Evolutionary conservation across 2,329 filamentous ascomycete genomes (phyloP), one percentile per base, ranked within the genome.

Genomic region (Microdochium bolleyi): DNA sequence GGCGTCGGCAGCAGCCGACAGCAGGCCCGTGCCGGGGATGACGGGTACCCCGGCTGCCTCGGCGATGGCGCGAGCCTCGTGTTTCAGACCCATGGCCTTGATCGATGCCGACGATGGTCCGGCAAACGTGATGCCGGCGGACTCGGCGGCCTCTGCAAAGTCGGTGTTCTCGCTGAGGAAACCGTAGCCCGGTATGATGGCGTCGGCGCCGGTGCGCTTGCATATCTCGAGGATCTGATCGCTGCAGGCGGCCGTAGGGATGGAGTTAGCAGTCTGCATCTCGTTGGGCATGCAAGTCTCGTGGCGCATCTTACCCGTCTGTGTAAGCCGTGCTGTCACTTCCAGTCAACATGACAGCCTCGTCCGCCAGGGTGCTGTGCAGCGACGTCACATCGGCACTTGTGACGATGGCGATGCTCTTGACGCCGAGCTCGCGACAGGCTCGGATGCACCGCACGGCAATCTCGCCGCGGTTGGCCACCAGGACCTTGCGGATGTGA

Each of bases 61-160:
- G 1, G 68, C 68, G 13, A 71, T 64, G 5, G 62, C 61, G 9
- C 71, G 63, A 14, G 71, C 70, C 0, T 60, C 56, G 50, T 71
- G 69, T 46, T 73, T 74, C 21, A 70, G 49, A 0, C 71, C 71
- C 4, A 74, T 57, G 13, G 21, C 24, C 24, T 55, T 44, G 41
- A 55, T 53, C 27, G 27, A 32, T 2, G 37, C 51, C 9, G 51
- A 24, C 2, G 19, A 21, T 0, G 53, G 53, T 2, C 53, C 53
- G 22, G 51, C 53, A n/a, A 55, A 55, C 1, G 22, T 14, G 7
- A 55, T 25, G 1, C 51, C 51, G 10, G 24, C 24, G 24, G 27
- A 38, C 2, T 14, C 25, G 2, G 34, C 22, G 4, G 16, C 30
- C 1, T 30, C 37, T 13, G 49, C 51, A 9, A 55, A 55, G n/a